Evolutionary conservation across 2,329 filamentous ascomycete species (phyloP).

Genomic region (Geoglossum cookeanum): DNA sequence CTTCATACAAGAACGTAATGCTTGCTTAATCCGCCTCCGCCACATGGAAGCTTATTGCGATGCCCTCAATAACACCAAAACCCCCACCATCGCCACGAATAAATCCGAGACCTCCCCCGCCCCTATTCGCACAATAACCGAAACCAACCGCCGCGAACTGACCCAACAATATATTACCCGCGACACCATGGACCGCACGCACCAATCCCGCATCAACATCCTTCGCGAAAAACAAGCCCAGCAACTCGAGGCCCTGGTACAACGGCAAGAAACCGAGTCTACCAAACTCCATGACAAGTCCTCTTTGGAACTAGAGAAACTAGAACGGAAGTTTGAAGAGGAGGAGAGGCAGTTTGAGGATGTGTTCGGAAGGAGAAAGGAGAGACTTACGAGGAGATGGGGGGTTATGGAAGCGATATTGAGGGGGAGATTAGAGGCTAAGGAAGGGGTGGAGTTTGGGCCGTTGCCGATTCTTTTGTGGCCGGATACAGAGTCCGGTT

Average conservation of each 20-base stretch:
- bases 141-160: conserved; percentile 38
- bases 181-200: conserved; percentile 38
- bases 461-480: conserved; percentile 11
- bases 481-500: neutral
- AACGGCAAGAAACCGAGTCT: conserved; percentile 34
- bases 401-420: conserved; percentile 32
- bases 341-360: conserved; percentile 31
- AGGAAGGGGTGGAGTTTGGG: conserved; percentile 26
- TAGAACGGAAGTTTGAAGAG: conserved; percentile 27
- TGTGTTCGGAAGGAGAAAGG: conserved; percentile 28
- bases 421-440: conserved; percentile 31
- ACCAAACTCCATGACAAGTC: conserved; percentile 27
- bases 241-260: conserved; percentile 38
- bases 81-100: neutral
- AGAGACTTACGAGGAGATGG: conserved; percentile 32
- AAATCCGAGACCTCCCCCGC: neutral
- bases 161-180: conserved; percentile 41
- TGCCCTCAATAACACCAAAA: conserved; percentile 13
- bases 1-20: conserved; percentile 36
- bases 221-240: conserved; percentile 45
- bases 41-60: conserved; percentile 49
- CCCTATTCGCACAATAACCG: conserved; percentile 31
- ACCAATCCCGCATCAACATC: conserved; percentile 43
- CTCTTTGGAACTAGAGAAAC: conserved; percentile 28
- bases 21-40: conserved; percentile 35